Base-by-base conservation (phyloP, 495 filamentous ascomycete species). In the Daldinia loculata region DNA sequence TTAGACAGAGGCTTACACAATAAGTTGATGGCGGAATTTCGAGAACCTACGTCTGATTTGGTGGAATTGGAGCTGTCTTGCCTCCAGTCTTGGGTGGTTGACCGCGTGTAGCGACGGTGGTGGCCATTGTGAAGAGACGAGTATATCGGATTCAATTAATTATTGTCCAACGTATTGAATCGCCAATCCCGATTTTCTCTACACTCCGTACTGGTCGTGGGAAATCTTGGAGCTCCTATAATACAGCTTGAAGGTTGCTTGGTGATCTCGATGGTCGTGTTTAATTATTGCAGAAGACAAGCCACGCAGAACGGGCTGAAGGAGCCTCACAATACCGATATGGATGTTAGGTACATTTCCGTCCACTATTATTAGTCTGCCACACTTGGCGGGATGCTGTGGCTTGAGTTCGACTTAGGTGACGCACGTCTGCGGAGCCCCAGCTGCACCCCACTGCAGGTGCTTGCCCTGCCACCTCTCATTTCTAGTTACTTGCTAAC, bases 41-140 rank as follows among this genome's bases (percentile, higher is more conserved):
- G 24, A 56, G 2, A 14, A 74, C 90, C 80, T 79, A 92, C 90
- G 90, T 93, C 81, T 92, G 91, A 75, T 91, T 94, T 50, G 90
- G 89, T 36, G 87, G 74, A 56, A 82, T 80, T 7, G 82, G 67
- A 29, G 80, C 74, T 24, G 82, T 81, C 74, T 84, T 85, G 68
- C 78, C 76, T 29, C 59, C 60, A 36, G 74, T 43, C 52, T 66
- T 77, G 26, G 73, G n/a, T 36, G 68, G 45, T 65, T 64, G 70
- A 29, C 68, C 66, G 53, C 70, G 65, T 36, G 71, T 17, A 61
- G 68, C 60, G 36, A 61, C 34, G 53, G 74, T 66, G 43, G 72
- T 29, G 12, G 66, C 62, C 56, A 67, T 69, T n/a, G 26, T 34
- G 55, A 57, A n/a, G 53, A 60, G 7, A 36, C 52, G 15, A 7